Base-by-base conservation (phyloP, 1,284 basidiomycete species). In the Cryptococcus hybrid region DNA sequence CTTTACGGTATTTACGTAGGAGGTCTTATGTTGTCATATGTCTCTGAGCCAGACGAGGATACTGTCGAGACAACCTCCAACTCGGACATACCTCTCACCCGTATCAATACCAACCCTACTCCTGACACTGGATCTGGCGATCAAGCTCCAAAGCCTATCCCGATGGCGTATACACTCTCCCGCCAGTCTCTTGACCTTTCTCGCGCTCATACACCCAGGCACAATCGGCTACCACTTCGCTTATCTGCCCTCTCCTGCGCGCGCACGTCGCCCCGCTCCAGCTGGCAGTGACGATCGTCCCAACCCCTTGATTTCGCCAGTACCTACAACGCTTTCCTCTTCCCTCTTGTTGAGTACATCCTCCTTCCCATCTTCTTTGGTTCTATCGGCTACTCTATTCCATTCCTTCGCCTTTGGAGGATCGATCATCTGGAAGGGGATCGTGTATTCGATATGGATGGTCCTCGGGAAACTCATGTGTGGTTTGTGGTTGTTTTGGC, bases 281-380 rank as follows among this genome's bases (percentile, higher is more conserved):
- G 18, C 18, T 18, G 18, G 18, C 18, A 18, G 18, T 18, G 18
- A 18, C 18, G 43, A 44, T 2, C 12, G 18, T 8, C 4, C 12
- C 5, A 48, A 48, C 24, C n/a, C 12, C 13, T 51, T n/a, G 35
- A 51, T 35, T 47, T 47, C 4, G 46, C 15, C 6, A 12, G 12
- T 7, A 24, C 46, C n/a, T 47, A 47, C 46, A 47, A 47, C 18
- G 34, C 30, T 0, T 67, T 67, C n/a, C 60, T 82, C 40, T 65
- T 67, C 1, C 77, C 74, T 0, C 35, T 79, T 2, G 76, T 79
- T 34, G 65, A 67, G 12, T 68, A 74, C 54, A 52, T 84, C 37
- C 71, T 84, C 18, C 74, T 79, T 0, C 83, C 84, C 1, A 72
- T 85, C 35, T 84, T 85, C 76, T 85, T 85, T 61, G 79, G 80